These are phyloP conservation scores for Carex littledalei DNA, from an alignment of 176 grass and related monocot species.

Conservation along the genomic window DNA sequence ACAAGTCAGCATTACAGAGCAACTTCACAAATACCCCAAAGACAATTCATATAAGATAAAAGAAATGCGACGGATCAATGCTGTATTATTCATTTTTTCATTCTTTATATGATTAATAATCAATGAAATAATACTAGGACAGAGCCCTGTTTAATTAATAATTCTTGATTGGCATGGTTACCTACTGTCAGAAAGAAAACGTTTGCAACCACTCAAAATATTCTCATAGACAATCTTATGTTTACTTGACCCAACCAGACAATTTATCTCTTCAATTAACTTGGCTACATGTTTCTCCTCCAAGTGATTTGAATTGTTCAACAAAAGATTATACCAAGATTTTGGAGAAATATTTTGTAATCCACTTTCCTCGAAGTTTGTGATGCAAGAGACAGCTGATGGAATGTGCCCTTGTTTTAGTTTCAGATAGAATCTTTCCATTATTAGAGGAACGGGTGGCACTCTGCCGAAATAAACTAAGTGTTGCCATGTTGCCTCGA, in stretches of 20 bases:
- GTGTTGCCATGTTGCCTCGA: slow-evolving; percentile 66
- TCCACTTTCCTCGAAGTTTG: slow-evolving; percentile 44
- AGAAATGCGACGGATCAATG: background rate
- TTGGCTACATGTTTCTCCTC: slow-evolving; percentile 39
- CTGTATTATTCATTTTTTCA: background rate
- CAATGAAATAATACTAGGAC: background rate
- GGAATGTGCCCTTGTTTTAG: slow-evolving; percentile 50
- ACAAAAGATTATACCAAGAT: slow-evolving; percentile 69
- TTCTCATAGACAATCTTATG: slow-evolving; percentile 40
- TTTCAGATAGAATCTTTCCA: slow-evolving; percentile 91
- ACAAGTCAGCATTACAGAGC: background rate
- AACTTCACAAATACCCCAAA: background rate
- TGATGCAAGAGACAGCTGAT: slow-evolving; percentile 47
- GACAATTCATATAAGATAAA: background rate
- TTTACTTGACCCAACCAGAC: slow-evolving; percentile 24
- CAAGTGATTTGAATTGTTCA: slow-evolving; percentile 28
- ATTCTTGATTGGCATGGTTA: background rate
- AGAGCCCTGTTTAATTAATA: background rate
- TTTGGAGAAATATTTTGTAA: slow-evolving; percentile 43
- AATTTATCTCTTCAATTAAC: slow-evolving; percentile 42
- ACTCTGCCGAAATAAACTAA: slow-evolving; percentile 40
- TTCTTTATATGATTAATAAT: background rate
- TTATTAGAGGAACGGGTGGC: slow-evolving; percentile 61
- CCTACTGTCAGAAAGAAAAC: slow-evolving; percentile 40
- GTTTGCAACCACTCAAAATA: slow-evolving; percentile 50